Evolutionary conservation across 179 eudicot species (phyloP), one percentile per base, ranked within the genome.

Genomic region (Sideroxylon spinosum): DNA sequence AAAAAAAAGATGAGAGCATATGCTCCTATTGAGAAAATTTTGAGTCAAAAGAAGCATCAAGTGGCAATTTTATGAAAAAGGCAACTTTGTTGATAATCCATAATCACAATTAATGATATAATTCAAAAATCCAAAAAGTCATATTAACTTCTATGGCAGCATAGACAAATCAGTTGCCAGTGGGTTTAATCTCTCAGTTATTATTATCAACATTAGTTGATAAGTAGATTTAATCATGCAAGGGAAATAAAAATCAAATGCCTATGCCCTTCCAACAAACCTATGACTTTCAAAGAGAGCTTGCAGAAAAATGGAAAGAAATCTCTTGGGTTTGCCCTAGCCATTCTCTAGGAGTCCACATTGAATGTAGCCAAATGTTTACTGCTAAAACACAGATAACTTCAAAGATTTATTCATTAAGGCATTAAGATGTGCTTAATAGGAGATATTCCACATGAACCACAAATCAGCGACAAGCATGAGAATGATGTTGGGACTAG

Each of bases 1-100:
- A 61, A 60, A 77, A 11, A 0, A 25, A n/a, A 19, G 25, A 64
- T 6, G 71, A 63, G 55, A 53, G 71, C 13, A 20, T 9, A 14
- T 25, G 16, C 61, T 29, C 23, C 28, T 20, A 78, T 52, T 20
- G 23, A 81, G 52, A 37, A 81, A 81, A 56, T 1, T 37, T 37
- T 37, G 62, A 53, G 44, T 25, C n/a, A 9, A 71, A 53, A 73
- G 14, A 55, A 12, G 22, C 76, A 53, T 52, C 6, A 46, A 62
- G 29, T 17, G 10, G 26, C 28, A 52, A 48, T 44, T 22, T 12
- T 22, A 14, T 13, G 16, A 20, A 29, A 70, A 48, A 70, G 48
- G 44, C 7, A 48, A 48, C 13, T 44, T 13, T 70, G 57, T n/a
- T 19, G 46, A 69, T 16, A 17, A 32, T 46, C 44, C 23, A 37